Evolutionary conservation across 768 basidiomycete species (phyloP).

Genomic region (Pleurotus djamor): DNA sequence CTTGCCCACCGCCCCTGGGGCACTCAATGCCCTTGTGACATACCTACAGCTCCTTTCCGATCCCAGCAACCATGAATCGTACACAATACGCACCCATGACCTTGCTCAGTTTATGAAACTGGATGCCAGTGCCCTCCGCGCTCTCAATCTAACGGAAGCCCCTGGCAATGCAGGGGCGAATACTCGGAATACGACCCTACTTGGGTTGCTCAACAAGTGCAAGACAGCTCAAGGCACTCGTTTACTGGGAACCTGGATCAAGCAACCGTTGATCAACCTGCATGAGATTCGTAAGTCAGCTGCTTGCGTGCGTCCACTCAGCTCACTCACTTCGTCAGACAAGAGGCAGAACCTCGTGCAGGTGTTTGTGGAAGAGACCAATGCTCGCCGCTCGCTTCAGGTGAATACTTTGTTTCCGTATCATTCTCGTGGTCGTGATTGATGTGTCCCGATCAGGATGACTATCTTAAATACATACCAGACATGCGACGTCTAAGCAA

Average conservation of each 20-base stretch:
- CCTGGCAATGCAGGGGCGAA: constrained; percentile 57
- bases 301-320: not conserved
- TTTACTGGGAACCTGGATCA: constrained; percentile 88
- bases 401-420: constrained; percentile 31
- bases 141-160: constrained; percentile 80
- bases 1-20: constrained; percentile 74
- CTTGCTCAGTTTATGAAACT: constrained; percentile 93
- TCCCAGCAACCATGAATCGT: constrained; percentile 75
- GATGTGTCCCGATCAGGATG: constrained; percentile 51
- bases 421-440: not conserved
- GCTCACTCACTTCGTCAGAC: constrained; percentile 37
- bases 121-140: constrained; percentile 91
- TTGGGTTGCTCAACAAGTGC: constrained; percentile 91
- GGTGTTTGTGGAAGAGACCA: constrained; percentile 76
- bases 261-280: constrained; percentile 91
- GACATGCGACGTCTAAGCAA: constrained; percentile 93
- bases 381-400: constrained; percentile 69
- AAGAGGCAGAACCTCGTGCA: constrained; percentile 89
- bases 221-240: constrained; percentile 94
- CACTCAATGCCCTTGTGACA: constrained; percentile 76
- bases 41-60: constrained; percentile 84
- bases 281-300: constrained; percentile 81
- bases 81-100: constrained; percentile 83
- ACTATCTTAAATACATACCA: constrained; percentile 87
- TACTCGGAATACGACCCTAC: constrained; percentile 81